phyloP scores from a whole-genome alignment of 148 eudicot genomes.

The Rhododendron ferrugineum region DNA sequence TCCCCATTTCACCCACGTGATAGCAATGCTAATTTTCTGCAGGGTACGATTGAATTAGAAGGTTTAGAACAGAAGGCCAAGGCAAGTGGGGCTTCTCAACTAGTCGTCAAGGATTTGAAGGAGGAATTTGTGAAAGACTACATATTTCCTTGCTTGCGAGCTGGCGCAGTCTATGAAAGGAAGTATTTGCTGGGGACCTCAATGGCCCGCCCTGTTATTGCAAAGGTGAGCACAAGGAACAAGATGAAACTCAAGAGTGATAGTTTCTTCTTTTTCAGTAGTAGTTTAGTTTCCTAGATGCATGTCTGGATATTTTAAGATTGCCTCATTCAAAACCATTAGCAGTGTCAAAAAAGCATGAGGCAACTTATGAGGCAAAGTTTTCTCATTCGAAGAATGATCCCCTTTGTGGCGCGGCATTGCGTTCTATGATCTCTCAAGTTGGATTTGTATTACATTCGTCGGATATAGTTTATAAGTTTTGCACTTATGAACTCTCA shows the following conservation, averaged over 20 bases:
- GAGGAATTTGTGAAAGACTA: constrained; percentile 95
- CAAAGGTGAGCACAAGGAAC: constrained; percentile 52
- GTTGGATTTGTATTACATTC: background rate
- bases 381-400: background rate
- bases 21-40: constrained; percentile 2
- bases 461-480: background rate
- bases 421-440: background rate
- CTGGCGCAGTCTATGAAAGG: constrained; percentile 93
- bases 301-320: background rate
- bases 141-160: constrained; percentile 89
- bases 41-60: constrained; percentile 88
- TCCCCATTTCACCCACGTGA: background rate
- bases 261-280: background rate
- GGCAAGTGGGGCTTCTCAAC: constrained; percentile 96
- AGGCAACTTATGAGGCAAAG: background rate
- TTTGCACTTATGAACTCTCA: too few relatives aligned
- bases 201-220: constrained; percentile 99
- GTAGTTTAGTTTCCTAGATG: background rate
- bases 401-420: background rate
- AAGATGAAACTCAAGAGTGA: background rate
- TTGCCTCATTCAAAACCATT: background rate
- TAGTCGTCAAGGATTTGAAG: constrained; percentile 90
- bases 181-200: constrained; percentile 96
- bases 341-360: background rate
- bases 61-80: constrained; percentile 93